phyloP scores from a whole-genome alignment of 2,329 filamentous ascomycete species.

The Trematosphaeria pertusa region DNA sequence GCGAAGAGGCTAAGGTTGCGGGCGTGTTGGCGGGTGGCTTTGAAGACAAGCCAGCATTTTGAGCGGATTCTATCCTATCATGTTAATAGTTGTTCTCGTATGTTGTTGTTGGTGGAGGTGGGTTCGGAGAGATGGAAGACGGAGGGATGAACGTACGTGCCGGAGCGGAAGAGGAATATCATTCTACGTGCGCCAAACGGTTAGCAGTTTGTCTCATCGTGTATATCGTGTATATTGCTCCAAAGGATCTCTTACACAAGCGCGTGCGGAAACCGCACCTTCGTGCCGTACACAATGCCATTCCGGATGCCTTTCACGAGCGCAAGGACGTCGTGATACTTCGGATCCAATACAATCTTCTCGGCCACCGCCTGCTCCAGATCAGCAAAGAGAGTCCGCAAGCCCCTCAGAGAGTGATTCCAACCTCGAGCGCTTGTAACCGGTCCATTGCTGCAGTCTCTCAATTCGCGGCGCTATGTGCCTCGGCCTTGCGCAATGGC shows the following conservation, averaged over 20 bases:
- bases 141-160: constrained; percentile 67
- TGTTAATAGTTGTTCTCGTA: constrained; percentile 18
- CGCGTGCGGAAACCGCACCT: constrained; percentile 97
- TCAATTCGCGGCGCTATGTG: constrained; percentile 14
- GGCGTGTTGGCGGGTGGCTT: constrained; percentile 89
- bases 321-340: constrained; percentile 82
- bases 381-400: constrained; percentile 10
- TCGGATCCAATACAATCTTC: constrained; percentile 78
- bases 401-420: background rate
- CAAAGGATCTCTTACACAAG: constrained; percentile 84
- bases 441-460: constrained; percentile 34
- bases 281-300: constrained; percentile 94
- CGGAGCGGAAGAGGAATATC: constrained; percentile 95
- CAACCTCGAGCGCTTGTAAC: constrained; percentile 42
- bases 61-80: constrained; percentile 67
- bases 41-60: constrained; percentile 78
- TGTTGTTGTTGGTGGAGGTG: background rate
- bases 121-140: background rate
- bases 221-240: too few relatives aligned
- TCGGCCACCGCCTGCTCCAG: constrained; percentile 70
- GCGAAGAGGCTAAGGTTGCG: constrained; percentile 92
- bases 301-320: constrained; percentile 94
- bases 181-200: too few relatives aligned
- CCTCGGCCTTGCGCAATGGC: constrained; percentile 37
- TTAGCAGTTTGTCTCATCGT: too few relatives aligned